These are phyloP conservation scores for Gymnopus androsaceus DNA, from an alignment of 1,284 basidiomycete genomes.

Conservation along the genomic window DNA sequence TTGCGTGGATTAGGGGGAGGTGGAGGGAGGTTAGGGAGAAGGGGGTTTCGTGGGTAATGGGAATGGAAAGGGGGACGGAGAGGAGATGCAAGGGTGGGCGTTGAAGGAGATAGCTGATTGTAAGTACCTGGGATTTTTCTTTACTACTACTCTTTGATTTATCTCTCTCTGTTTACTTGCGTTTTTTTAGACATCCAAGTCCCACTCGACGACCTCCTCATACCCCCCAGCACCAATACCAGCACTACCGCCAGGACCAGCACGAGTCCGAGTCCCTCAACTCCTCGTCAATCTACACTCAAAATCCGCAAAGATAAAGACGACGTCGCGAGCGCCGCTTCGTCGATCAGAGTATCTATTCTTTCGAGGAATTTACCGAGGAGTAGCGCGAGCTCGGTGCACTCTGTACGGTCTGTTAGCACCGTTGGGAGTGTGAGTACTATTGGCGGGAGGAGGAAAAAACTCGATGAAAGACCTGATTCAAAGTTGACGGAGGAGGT, in stretches of 20 bases:
- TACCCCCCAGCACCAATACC: slow-evolving; percentile 27
- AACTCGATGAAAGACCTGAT: slow-evolving; percentile 18
- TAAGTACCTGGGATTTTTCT: slow-evolving; percentile 37
- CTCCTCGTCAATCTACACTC: slow-evolving; percentile 1
- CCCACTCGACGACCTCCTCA: slow-evolving; percentile 70
- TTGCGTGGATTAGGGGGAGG: slow-evolving; percentile 14
- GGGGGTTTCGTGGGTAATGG: slow-evolving; percentile 54
- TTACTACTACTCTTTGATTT: slow-evolving; percentile 1
- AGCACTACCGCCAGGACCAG: slow-evolving; percentile 19
- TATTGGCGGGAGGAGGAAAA: slow-evolving; percentile 1
- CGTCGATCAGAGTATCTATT: slow-evolving; percentile 17
- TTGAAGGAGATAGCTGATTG: slow-evolving; percentile 86
- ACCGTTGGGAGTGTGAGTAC: slow-evolving; percentile 6
- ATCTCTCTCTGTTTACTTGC: too few relatives aligned
- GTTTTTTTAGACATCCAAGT: slow-evolving; percentile 72
- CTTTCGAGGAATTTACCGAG: slow-evolving; percentile 15
- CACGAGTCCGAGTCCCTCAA: slow-evolving; percentile 22
- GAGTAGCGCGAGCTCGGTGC: neutral
- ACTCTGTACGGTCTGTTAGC: slow-evolving; percentile 4
- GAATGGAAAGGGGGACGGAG: slow-evolving; percentile 33
- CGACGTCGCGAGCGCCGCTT: neutral
- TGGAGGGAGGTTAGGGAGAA: slow-evolving; percentile 15
- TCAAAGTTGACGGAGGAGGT: slow-evolving; percentile 19
- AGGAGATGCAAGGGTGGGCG: slow-evolving; percentile 74
- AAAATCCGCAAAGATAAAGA: neutral